Evolutionary conservation across 75 land plant genomes (phyloP).

Genomic region (Selaginella tamariscina): DNA sequence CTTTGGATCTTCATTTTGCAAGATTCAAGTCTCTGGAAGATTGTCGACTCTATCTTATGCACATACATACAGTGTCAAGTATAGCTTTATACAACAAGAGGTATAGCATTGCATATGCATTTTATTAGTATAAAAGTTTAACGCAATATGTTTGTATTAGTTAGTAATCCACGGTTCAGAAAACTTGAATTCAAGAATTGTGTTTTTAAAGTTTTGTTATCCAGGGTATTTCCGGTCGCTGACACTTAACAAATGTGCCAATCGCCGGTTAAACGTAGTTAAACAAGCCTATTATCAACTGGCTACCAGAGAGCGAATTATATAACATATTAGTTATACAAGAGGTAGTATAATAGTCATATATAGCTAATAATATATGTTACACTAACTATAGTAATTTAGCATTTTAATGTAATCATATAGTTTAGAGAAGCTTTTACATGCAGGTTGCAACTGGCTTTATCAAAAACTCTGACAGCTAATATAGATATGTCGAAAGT

Average conservation of each 20-base stretch:
- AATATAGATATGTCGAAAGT: conserved; percentile 13
- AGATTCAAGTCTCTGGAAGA: conserved; percentile 31
- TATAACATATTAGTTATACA: no score
- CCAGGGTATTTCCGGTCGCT: neutral
- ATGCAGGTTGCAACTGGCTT: conserved; percentile 19
- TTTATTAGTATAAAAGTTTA: neutral
- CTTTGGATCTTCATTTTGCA: conserved; percentile 19
- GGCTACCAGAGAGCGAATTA: no score
- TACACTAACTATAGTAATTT: no score
- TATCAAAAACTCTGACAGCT: conserved; percentile 15
- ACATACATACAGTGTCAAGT: conserved; percentile 18
- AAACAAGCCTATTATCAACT: neutral
- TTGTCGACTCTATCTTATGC: conserved; percentile 33
- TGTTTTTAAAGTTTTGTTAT: no score
- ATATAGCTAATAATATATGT: no score
- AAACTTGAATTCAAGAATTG: no score
- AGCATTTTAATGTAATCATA: no score
- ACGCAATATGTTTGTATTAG: neutral
- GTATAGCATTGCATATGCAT: conserved; percentile 4
- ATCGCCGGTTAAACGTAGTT: neutral
- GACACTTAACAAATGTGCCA: neutral
- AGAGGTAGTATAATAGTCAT: no score
- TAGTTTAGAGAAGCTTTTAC: no score
- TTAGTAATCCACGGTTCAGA: neutral
- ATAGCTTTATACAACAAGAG: conserved; percentile 17